These are phyloP conservation scores for Cenococcum geophilum DNA, from an alignment of 495 filamentous ascomycete species.

Conservation along the genomic window DNA sequence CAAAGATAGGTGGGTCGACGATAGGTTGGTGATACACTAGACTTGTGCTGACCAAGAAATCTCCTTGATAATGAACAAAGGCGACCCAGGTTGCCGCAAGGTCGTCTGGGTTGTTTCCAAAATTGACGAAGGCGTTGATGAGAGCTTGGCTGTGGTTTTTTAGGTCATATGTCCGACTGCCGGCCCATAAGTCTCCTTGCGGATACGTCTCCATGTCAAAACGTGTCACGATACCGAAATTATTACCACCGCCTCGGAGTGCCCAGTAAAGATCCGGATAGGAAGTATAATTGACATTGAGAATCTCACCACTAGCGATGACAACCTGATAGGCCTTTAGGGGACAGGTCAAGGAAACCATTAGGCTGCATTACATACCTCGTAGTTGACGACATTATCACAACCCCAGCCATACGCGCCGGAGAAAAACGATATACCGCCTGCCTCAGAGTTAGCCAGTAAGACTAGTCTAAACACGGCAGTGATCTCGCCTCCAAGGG, in stretches of 20 bases:
- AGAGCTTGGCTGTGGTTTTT: background rate
- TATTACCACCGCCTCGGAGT: constrained; percentile 41
- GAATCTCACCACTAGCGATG: constrained; percentile 44
- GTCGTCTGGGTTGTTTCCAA: constrained; percentile 5
- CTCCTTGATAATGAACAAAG: background rate
- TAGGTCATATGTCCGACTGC: constrained; percentile 3
- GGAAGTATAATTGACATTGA: constrained; percentile 38
- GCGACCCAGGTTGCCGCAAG: constrained; percentile 1
- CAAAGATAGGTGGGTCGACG: constrained; percentile 16
- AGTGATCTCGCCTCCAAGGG: background rate
- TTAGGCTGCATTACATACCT: constrained; percentile 35
- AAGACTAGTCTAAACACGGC: background rate
- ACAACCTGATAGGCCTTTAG: constrained; percentile 39
- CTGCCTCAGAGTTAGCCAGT: background rate
- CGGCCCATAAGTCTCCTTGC: constrained; percentile 6
- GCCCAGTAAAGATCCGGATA: constrained; percentile 47
- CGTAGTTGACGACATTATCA: constrained; percentile 48
- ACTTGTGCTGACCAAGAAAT: background rate
- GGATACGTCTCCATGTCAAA: constrained; percentile 15
- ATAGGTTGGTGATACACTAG: constrained; percentile 36
- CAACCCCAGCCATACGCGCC: constrained; percentile 46
- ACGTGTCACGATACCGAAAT: constrained; percentile 19
- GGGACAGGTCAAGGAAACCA: no score
- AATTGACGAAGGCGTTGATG: constrained; percentile 2
- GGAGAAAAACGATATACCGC: constrained; percentile 47